phyloP scores from a whole-genome alignment of 371 early-diverging fungal species.

The Lichtheimia ramosa region DNA sequence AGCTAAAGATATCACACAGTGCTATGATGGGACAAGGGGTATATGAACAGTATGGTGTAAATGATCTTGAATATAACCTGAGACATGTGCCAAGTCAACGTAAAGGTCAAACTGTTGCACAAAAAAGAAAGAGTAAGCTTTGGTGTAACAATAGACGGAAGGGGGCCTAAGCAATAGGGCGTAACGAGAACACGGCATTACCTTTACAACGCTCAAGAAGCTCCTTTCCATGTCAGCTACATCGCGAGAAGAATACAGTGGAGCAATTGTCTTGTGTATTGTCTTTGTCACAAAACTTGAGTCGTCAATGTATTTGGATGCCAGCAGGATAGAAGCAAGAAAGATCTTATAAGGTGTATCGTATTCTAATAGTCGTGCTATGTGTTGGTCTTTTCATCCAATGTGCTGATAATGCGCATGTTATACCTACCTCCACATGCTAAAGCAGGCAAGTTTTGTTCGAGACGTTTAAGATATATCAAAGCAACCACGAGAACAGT shows the following conservation, averaged over 20 bases:
- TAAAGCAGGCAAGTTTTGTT: slow-evolving; percentile 52
- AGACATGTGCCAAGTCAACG: slow-evolving; percentile 14
- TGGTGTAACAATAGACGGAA: background rate
- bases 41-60: background rate
- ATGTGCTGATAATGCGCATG: background rate
- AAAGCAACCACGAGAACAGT: slow-evolving; percentile 57
- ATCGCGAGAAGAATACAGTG: slow-evolving; percentile 57
- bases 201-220: slow-evolving; percentile 24
- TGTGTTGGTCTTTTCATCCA: background rate
- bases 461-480: slow-evolving; percentile 69
- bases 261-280: slow-evolving; percentile 29
- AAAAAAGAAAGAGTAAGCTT: background rate
- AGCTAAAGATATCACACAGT: too few relatives aligned
- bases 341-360: slow-evolving; percentile 76
- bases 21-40: too few relatives aligned
- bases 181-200: background rate
- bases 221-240: slow-evolving; percentile 53
- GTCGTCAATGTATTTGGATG: slow-evolving; percentile 68
- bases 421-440: slow-evolving; percentile 53
- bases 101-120: slow-evolving; percentile 15
- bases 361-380: slow-evolving; percentile 37
- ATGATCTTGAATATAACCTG: slow-evolving; percentile 10
- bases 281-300: slow-evolving; percentile 29
- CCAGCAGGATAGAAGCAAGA: slow-evolving; percentile 65
- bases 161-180: too few relatives aligned